These are phyloP conservation scores for Phialophora expanda DNA, from an alignment of 2,329 filamentous ascomycete species.

Conservation along the genomic window DNA sequence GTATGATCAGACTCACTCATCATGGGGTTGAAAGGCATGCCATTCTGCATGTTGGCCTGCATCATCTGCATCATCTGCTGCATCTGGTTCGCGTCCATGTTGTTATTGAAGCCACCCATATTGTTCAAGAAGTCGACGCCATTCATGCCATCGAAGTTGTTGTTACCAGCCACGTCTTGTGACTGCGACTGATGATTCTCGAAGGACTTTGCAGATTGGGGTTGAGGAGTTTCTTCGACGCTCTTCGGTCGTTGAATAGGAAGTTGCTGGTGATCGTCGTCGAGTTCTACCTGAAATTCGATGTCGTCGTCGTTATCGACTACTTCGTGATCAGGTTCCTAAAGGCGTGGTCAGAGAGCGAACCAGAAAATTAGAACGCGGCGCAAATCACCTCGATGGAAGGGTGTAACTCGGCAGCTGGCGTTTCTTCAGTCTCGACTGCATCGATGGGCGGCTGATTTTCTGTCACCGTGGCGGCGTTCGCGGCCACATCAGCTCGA, in stretches of 20 bases:
- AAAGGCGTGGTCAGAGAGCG: conserved; percentile 6
- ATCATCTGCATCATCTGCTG: conserved; percentile 76
- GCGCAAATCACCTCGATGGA: conserved; percentile 34
- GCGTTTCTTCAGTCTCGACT: conserved; percentile 30
- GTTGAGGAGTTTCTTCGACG: conserved; percentile 23
- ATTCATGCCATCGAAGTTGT: conserved; percentile 22
- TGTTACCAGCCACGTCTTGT: conserved; percentile 22
- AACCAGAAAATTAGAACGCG: background rate
- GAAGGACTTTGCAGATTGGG: conserved; percentile 17
- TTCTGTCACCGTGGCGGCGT: background rate
- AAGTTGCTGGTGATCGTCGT: conserved; percentile 35
- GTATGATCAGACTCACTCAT: conserved; percentile 72
- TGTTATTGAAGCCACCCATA: conserved; percentile 55
- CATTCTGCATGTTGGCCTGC: conserved; percentile 48
- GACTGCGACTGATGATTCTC: conserved; percentile 15
- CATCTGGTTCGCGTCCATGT: conserved; percentile 69
- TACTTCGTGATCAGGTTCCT: conserved; percentile 31
- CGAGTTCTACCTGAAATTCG: conserved; percentile 39
- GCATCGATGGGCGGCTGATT: conserved; percentile 34
- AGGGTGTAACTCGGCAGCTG: conserved; percentile 28
- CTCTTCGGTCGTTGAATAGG: conserved; percentile 22
- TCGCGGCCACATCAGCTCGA: conserved; percentile 16
- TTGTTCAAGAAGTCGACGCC: conserved; percentile 61
- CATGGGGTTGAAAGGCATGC: conserved; percentile 54
- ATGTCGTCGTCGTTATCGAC: conserved; percentile 37